Base-by-base conservation (phyloP, 805 yeast genomes). In the Kodamaea neixiangensis region DNA sequence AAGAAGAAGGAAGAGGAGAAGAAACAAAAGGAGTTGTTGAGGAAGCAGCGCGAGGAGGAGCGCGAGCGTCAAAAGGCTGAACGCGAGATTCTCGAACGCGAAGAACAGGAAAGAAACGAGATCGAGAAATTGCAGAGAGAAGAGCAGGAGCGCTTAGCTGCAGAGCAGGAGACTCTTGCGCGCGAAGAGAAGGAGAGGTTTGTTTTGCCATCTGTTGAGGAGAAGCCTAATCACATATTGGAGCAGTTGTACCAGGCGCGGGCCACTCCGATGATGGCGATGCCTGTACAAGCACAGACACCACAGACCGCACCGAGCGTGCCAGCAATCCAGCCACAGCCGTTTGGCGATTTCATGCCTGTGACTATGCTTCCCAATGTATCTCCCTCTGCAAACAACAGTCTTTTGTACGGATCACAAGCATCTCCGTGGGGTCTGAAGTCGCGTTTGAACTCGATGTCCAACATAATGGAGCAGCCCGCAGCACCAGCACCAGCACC, bases 231-330 rank as follows among this genome's bases (percentile, higher is more conserved):
- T 45, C 71, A 63, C 44, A 50, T 68, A 20, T 57, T 70, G 50
- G 71, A 66, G 42, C 76, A 65, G 56, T 64, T 67, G 35, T 71
- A 67, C 54, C 72, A 61, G 17, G 70, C 71, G 11, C 68, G 63
- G 39, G 71, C 72, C 11, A 57, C 60, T 15, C 56, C 61, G 5
- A 51, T 45, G 5, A 22, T 31, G 22, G 39, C 47, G 15, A 15
- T 15, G 15, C 41, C 35, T 3, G 34, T 22, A 4, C 46, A 43
- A 34, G 38, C 17, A 7, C 38, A 34, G 4, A 15, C 38, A 7
- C 17, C 38, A 3, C 38, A 34, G 7, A 14, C 37, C 25, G 17
- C 37, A 7, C 38, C 4, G 19, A 43, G 20, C n/a, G 19, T 43
- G 7, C 41, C 41, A 17, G 41, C 11, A 11, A 13, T n/a, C 4